Base-by-base conservation (phyloP, 148 eudicot genomes). In the Rhododendron griersonianum region DNA sequence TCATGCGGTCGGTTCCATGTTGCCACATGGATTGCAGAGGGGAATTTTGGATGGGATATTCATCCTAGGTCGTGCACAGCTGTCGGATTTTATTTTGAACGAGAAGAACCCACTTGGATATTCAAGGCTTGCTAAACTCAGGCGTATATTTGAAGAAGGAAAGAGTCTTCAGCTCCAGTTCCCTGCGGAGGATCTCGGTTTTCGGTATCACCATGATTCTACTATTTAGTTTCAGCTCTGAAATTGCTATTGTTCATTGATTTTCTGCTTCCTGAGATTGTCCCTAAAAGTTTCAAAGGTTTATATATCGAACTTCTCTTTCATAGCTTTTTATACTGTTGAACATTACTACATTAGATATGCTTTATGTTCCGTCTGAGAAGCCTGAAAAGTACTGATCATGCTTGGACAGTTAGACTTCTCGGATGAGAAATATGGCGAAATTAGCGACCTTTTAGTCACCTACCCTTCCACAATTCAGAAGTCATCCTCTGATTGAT, bases 101-200 rank as follows among this genome's bases (percentile, higher is more conserved):
- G 95, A 95, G 84, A 93, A 87, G n/a, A 95, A 97, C 81, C 98
- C 98, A 41, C 87, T 97, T 83, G 99, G 99, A 67, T 91, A 98
- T 87, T 85, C 91, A 84, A 92, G 99, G 90, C 98, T 97, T 82
- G 92, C 95, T 57, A 93, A 90, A 86, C 85, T 97, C 85, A 93
- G 91, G 86, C 89, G 73, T 33, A 97, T 93, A 80, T 93, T 95
- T 94, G 96, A 95, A 89, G 96, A 93, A 89, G 99, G 99, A 91
- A 91, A 92, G 88, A 97, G 99, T 92, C 96, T 97, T 88, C 99
- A 97, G 89, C 95, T 97, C 59, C 98, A 97, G 88, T 97, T 97
- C 83, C 99, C 98, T 80, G 99, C 98, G n/a, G 99, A 95, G 89
- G 99, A 97, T 91, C 94, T 97, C 44, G 99, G 99, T 87, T 97